Base-by-base conservation (phyloP, 106 monocot species). In the Acorus gramineus region DNA sequence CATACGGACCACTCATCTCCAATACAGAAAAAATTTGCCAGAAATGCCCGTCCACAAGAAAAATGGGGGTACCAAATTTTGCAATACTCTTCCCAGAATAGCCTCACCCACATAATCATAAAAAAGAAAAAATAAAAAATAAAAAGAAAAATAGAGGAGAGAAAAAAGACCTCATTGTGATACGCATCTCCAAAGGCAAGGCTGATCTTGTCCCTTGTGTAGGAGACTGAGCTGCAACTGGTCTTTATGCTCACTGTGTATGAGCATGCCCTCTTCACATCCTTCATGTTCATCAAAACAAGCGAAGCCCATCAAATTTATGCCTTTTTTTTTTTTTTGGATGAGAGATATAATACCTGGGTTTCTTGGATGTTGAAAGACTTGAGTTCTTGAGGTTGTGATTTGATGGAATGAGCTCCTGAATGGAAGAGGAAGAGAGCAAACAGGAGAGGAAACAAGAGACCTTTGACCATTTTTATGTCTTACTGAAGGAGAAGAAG, bases 201-300 rank as follows among this genome's bases (percentile, higher is more conserved):
- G 72, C 89, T 86, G 68, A 93, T 79, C 28, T 43, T 60, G 60
- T 93, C 89, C 51, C 81, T 66, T 14, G 89, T 89, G 64, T 54
- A 47, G 53, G 72, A 52, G 10, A 79, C 74, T 7, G 93, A 93
- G 9, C 75, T 76, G 72, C 93, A 93, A 71, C 89, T 93, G 44
- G 93, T 93, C 76, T 79, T 93, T 14, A 89, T 86, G 61, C 55
- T 74, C 53, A 93, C 89, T 47, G 74, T 89, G 68, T 93, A 93
- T 9, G 80, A 72, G 50, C 87, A 86, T 44, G 61, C 74, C 43
- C 71, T 55, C 7, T 9, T 68, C 11, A 45, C 57, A 14, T 9
- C 72, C 9, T 6, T 60, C 50, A 46, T 69, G 52, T 64, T 4
- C 47, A 44, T 45, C 14, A 62, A 46, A 47, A 46, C 0, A 46